These are phyloP conservation scores for Danielozyma ontarioensis DNA, from an alignment of 805 yeast genomes.

Conservation along the genomic window DNA sequence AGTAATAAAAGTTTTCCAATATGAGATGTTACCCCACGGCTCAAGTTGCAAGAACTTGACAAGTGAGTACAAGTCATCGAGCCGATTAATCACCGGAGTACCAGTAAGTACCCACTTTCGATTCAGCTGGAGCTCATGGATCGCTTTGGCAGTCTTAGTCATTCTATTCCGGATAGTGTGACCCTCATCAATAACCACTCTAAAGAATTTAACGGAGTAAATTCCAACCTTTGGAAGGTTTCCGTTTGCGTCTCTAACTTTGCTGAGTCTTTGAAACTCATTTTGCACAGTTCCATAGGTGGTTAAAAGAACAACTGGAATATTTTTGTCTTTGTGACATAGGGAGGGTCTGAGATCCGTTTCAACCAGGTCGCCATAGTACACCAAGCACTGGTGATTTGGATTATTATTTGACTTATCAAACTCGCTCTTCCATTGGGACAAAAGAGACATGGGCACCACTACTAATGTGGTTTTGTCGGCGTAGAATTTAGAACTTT, in stretches of 20 bases:
- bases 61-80: conserved; percentile 81
- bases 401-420: conserved; percentile 46
- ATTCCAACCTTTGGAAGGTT: conserved; percentile 45
- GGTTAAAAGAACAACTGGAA: conserved; percentile 72
- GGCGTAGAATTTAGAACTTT: conserved; percentile 45
- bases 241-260: conserved; percentile 20
- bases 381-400: conserved; percentile 48
- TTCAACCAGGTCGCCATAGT: conserved; percentile 65
- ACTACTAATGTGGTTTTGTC: conserved; percentile 68
- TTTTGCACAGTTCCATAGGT: conserved; percentile 83
- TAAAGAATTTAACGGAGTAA: conserved; percentile 65
- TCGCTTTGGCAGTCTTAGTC: conserved; percentile 75
- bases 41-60: conserved; percentile 71
- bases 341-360: conserved; percentile 46
- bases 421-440: conserved; percentile 89
- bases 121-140: conserved; percentile 57
- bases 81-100: conserved; percentile 82
- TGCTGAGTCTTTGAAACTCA: conserved; percentile 55
- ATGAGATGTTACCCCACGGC: conserved; percentile 83
- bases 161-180: conserved; percentile 79
- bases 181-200: conserved; percentile 85
- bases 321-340: conserved; percentile 30
- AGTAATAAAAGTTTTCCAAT: conserved; percentile 85
- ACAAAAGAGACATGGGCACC: conserved; percentile 85
- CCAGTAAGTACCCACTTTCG: conserved; percentile 88